Evolutionary conservation across 1,284 basidiomycete genomes (phyloP).

Genomic region (Coniferiporia sulphurascens): DNA sequence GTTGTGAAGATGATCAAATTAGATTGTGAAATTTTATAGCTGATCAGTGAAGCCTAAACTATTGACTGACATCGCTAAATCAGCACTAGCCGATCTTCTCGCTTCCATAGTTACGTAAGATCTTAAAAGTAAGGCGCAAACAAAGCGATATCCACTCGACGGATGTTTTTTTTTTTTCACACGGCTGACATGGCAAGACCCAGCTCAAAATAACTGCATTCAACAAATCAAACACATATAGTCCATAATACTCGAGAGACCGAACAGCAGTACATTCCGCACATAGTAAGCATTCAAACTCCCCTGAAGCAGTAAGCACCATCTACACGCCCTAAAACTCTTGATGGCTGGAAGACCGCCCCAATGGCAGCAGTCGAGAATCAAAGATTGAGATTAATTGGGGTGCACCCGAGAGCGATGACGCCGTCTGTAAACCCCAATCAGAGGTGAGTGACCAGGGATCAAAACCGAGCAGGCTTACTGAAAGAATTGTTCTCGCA

Average conservation of each 20-base stretch:
- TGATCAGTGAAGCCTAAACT: too few relatives aligned
- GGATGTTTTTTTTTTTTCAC: not conserved
- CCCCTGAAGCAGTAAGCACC: not conserved
- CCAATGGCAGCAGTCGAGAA: too few relatives aligned
- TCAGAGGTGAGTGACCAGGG: not conserved
- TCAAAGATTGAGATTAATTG: slow-evolving; percentile 21
- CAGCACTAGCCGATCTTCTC: too few relatives aligned
- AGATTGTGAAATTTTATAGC: too few relatives aligned
- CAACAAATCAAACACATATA: not conserved
- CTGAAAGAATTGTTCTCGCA: slow-evolving; percentile 23
- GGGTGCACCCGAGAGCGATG: slow-evolving; percentile 28
- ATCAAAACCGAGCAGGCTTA: not conserved
- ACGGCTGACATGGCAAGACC: not conserved
- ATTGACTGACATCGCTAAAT: too few relatives aligned
- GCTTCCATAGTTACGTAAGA: too few relatives aligned
- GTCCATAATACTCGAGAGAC: not conserved
- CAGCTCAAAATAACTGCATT: not conserved
- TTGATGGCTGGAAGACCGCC: too few relatives aligned
- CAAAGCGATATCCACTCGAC: not conserved
- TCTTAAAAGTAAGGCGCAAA: too few relatives aligned
- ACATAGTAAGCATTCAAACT: not conserved
- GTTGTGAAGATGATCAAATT: too few relatives aligned
- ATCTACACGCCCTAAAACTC: too few relatives aligned
- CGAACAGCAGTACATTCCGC: too few relatives aligned
- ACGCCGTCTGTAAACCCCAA: slow-evolving; percentile 23